Base-by-base conservation (phyloP, 768 basidiomycete genomes). In the Russula ochroleuca region DNA sequence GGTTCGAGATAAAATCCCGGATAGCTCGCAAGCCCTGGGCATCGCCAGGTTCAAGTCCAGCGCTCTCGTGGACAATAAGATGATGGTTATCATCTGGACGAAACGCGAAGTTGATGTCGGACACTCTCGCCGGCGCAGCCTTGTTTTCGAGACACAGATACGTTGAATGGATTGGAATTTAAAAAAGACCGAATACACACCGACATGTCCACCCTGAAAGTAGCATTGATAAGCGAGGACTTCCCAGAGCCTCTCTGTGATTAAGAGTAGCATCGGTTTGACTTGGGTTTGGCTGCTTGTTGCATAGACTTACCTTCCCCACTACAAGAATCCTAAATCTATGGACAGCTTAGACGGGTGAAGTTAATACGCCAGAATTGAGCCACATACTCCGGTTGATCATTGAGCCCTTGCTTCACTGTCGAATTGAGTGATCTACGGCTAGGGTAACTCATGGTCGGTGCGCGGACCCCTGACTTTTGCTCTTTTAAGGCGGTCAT, bases 251-350 rank as follows among this genome's bases (percentile, higher is more conserved):
- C 23, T 6, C 19, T 57, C 62, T 63, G n/a, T 51, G 33, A 50
- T 45, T 17, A n/a, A 45, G 15, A 9, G 28, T 10, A 41, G 31
- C 14, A 25, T 45, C 10, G 3, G 45, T 37, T 60, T 21, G 8
- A 23, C 14, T 1, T 15, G 19, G 7, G 2, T 33, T 15, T 21
- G 1, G 45, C 28, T 21, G 49, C 28, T 28, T 3, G 19, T 25
- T 35, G 3, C 33, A 21, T 17, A 33, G 2, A 17, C 57, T 9
- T 47, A 57, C 57, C 50, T 41, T 43, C 40, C 59, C 59, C 31
- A 60, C 59, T 7, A 60, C 40, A 14, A 60, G 59, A 23, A 60
- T 52, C 31, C 59, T 60, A 41, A 60, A 60, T 31, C 59, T 60
- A 60, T 9, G 3, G 21, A 17, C 13, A 31, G 14, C 19, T 21